Percentiles rank a stretch among this genome's conserved stretches.
Conservation (phyloP, 1,284 basidiomycete species). For the Sanghuangporus weigelae region DNA sequence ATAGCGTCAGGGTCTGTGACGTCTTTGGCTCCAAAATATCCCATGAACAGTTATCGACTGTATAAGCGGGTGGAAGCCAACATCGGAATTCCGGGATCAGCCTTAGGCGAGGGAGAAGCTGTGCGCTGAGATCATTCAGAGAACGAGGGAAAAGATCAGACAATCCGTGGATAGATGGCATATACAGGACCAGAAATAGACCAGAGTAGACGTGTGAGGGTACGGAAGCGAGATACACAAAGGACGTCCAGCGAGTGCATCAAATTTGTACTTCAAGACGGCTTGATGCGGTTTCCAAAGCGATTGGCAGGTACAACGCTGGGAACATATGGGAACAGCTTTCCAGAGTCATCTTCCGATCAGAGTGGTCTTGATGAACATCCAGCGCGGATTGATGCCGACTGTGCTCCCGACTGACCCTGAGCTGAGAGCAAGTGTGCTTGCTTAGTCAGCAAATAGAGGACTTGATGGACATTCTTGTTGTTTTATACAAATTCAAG, state of each 20-base stretch:
- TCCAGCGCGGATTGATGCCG: not conserved
- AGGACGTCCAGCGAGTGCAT: not conserved
- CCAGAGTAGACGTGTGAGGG: not conserved
- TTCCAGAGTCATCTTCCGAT: slow-evolving; percentile 1
- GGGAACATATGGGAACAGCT: not conserved
- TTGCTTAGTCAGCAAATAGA: not conserved
- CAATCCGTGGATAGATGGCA: slow-evolving; percentile 6
- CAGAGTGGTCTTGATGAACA: not conserved
- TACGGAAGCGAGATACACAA: not conserved
- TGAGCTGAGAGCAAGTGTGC: not conserved
- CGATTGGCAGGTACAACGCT: not conserved
- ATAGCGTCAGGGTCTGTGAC: slow-evolving; percentile 28
- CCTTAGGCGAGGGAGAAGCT: slow-evolving; percentile 32
- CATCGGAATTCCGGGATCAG: slow-evolving; percentile 33
- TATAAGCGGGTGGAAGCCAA: slow-evolving; percentile 21
- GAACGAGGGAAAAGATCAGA: slow-evolving; percentile 6
- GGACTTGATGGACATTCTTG: not conserved
- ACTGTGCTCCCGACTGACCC: too few species aligned
- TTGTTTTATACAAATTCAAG: not conserved
- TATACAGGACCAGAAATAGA: not conserved
- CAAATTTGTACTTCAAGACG: not conserved
- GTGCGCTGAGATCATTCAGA: slow-evolving; percentile 23
- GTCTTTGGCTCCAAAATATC: slow-evolving; percentile 18
- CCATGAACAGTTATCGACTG: slow-evolving; percentile 13
- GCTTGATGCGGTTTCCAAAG: not conserved